Evolutionary conservation across 352 stramenopile genomes (phyloP), one percentile per base, ranked within the genome.

Genomic region (Phytophthora idaei): DNA sequence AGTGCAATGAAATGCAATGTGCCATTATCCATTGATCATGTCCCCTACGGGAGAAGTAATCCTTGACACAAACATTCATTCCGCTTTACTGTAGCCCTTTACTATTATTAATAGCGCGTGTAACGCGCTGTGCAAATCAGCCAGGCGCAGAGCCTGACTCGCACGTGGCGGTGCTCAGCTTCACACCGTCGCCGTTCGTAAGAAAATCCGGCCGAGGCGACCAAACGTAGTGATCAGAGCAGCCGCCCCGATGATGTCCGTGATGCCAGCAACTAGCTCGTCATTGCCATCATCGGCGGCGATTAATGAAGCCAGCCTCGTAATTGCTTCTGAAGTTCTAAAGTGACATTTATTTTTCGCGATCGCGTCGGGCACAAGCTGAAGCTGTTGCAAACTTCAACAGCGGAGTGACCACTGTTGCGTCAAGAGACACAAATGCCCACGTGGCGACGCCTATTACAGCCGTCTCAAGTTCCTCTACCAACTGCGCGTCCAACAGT

Each of bases 11-110:
- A n/a, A 31, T 5, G 37, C 37, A 44, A 44, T 31, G 10, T 69
- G 62, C 47, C 62, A 59, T 69, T 55, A 69, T 69, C 46, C 55
- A 36, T 48, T 61, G 64, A 71, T 65, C 54, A 70, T 59, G 46
- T 46, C 48, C 7, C n/a, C 34, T 21, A 36, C 11, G 29, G 36
- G 3, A 8, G 12, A 36, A 64, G 48, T 64, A 69, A 64, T 57
- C 60, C 3, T 55, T 54, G 41, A 49, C 52, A 57, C 61, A 45
- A 65, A 60, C 62, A 69, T 65, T 69, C 62, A 37, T 32, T 21
- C 29, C 37, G 21, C 21, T 11, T 57, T 49, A 55, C 21, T 21
- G 21, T 21, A 21, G 21, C 21, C 21, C 21, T 21, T 21, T 21
- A 21, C 21, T 21, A 21, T 21, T 21, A 21, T 21, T 21, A 21